Evolutionary conservation across 129 eudicot species (phyloP), one percentile per base, ranked within the genome.

Genomic region (Flaveria bidentis): DNA sequence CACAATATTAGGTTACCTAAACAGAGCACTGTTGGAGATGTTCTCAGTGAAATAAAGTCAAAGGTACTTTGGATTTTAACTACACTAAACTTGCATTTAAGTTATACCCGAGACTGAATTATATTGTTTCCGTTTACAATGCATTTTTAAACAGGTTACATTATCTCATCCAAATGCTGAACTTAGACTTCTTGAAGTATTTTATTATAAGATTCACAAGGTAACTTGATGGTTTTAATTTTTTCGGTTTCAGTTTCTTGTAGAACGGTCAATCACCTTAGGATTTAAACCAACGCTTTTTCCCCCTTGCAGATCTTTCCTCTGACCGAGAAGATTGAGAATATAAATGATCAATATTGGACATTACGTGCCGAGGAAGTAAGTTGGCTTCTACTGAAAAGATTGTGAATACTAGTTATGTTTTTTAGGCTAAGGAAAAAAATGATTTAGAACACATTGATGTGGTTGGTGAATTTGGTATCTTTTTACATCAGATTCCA

Each of bases 331-430:
- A 92, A 83, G 77, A 92, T 92, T 71, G 97, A 92, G 83, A 92
- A 88, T 60, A 93, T 93, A 83, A 93, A 93, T 82, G 98, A 93
- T 82, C 96, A 93, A 65, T 93, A 93, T 80, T 93, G 96, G 98
- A 90, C 96, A 36, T 75, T 93, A 79, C 93, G 96, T 47, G 98
- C 96, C 17, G 98, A 93, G 80, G 98, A 90, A 89, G 98, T 86
- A 69, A 78, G 55, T 18, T 20, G 15, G 69, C 25, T 33, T 63
- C 22, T 63, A 13, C 42, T 26, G n/a, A 13, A n/a, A 58, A 20
- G 16, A 9, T 58, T 22, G 28, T 20, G 73, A 9, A 66, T 2
- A n/a, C 18, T 5, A 53, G 18, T 23, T 53, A n/a, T 2, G 6
- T n/a, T 53, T 53, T 53, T 53, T 3, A 52, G 22, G 22, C 20